Evolutionary conservation across 208 protist genomes (phyloP), one percentile per base, ranked within the genome.

Genomic region (Leishmania tarentolae): DNA sequence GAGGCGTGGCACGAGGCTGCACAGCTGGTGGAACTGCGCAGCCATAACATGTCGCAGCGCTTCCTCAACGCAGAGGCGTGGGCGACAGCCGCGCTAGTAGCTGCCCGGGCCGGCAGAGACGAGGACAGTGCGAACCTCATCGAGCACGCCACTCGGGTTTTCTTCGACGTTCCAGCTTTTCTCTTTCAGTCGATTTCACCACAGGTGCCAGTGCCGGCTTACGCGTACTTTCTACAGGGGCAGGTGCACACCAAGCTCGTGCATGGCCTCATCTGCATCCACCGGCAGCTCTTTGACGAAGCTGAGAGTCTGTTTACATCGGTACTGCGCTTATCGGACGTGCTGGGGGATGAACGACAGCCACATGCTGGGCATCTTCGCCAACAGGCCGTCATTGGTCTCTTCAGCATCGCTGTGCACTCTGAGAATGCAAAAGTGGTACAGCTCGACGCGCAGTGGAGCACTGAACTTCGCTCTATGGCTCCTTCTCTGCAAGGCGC

Each of bases 361-460:
- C 70, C 79, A 57, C 83, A 83, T 35, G 44, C 84, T 21, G 77
- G 82, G 0, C 78, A 86, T 53, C 42, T 90, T 28, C 79, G 82
- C 0, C 81, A 91, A 44, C 73, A 88, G 70, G 78, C 86, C 19
- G 85, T 93, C 42, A 7, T 86, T 4, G 86, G 83, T 28, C 78
- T 93, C 21, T 73, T 93, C 40, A 86, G 86, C 57, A 84, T 91
- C 35, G 81, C 86, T n/a, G 65, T 56, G 15, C 78, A 78, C 61
- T 74, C 70, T 15, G 78, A 77, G 40, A 81, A 75, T 11, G 82
- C 79, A 15, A 81, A 87, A 80, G 63, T 87, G 77, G 42, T 37
- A 28, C 68, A 86, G 72, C 68, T 91, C 75, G 83, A 87, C 63
- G 69, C 61, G 44, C 53, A 80, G 56, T 93, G 90, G 90, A 82